phyloP scores from a whole-genome alignment of 1,139 yeast species.

The Yamadazyma conglobata region DNA sequence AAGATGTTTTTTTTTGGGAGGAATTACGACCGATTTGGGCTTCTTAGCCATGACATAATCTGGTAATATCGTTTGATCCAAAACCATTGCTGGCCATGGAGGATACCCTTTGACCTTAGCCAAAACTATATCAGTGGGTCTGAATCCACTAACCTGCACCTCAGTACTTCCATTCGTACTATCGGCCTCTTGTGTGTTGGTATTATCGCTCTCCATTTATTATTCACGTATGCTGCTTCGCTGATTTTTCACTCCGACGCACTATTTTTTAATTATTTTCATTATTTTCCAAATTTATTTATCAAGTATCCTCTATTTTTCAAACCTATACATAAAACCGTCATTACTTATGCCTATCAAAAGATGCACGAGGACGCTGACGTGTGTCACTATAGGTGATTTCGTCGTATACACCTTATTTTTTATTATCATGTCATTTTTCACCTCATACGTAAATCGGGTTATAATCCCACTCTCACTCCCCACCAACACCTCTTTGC shows the following conservation, averaged over 20 bases:
- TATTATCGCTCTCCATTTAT: too few species aligned
- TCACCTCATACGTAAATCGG: conserved; percentile 3
- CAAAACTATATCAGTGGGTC: conserved; percentile 46
- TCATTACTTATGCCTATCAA: conserved; percentile 7
- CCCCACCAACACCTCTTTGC: conserved; percentile 5
- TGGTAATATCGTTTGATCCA: conserved; percentile 58
- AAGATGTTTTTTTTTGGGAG: conserved; percentile 17
- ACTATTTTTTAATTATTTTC: too few species aligned
- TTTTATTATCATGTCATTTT: conserved; percentile 5
- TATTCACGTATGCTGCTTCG: too few species aligned
- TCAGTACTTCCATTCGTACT: too few species aligned
- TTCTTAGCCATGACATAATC: conserved; percentile 44
- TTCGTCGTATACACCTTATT: background rate
- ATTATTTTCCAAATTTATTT: too few species aligned
- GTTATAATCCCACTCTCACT: conserved; percentile 5
- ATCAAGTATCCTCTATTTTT: too few species aligned
- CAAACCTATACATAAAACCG: conserved; percentile 9
- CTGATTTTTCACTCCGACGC: background rate
- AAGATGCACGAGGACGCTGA: conserved; percentile 7
- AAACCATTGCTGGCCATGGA: conserved; percentile 79
- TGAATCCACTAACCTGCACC: conserved; percentile 1
- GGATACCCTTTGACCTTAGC: conserved; percentile 79
- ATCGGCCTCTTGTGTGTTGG: background rate
- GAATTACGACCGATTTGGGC: conserved; percentile 35
- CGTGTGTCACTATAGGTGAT: conserved; percentile 7